Base-by-base conservation (phyloP, 495 filamentous ascomycete species). In the Neurospora sp. region DNA sequence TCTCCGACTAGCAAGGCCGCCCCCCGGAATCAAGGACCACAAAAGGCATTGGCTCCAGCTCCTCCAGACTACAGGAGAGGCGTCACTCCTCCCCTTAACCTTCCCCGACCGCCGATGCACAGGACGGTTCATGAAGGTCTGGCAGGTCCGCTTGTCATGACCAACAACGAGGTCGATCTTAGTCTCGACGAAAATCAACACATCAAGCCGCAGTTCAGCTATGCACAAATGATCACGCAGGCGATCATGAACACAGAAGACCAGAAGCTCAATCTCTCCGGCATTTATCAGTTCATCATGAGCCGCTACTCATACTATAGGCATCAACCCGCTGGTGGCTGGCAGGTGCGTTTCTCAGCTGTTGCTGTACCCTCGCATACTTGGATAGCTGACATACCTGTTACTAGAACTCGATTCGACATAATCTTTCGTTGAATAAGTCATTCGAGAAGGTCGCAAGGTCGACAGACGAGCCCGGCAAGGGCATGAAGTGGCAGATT, bases 401-500 rank as follows among this genome's bases (percentile, higher is more conserved):
- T 69, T 39, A 19, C 21, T 76, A 96, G 91, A 99, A 99, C 76
- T 97, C 94, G 2, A 99, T 99, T 76, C 90, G 96, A 3, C 96
- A 99, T 76, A 98, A 98, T 76, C 82, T 99, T 24, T 98, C 96
- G 4, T 81, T 99, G 69, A 97, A 96, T 78, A 95, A 97, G 81
- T 88, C 90, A 0, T 99, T 99, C 80, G 89, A 92, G 74, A 98
- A 98, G 80, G 91, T 97, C 6, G 91, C 96, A 34, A 91, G 96
- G 42, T 88, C 92, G 6, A 96, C 94, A 0, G 93, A 99, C 77
- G 96, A 99, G 78, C 96, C 96, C 3, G 96, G 96, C 4, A 99
- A 99, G 83, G 96, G 96, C 34, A 97, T 97, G 94, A 97, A 98
- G 79, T 99, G 96, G 96, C 90, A 92, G 81, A 92, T 99, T 78